These are phyloP conservation scores for Platanthera zijinensis DNA, from an alignment of 106 monocot species.

Conservation along the genomic window DNA sequence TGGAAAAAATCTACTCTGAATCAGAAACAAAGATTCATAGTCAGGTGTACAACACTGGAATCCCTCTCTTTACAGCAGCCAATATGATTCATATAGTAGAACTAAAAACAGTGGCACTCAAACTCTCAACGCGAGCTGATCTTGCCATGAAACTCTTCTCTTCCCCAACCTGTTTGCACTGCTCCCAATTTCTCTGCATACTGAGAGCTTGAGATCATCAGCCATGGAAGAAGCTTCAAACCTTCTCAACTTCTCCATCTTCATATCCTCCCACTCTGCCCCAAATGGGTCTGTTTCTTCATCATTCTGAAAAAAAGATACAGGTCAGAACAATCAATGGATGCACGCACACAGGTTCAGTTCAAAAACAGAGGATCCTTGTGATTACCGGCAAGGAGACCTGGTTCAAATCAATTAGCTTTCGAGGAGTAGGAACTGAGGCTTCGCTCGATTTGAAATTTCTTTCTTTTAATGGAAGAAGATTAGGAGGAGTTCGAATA, in stretches of 20 bases:
- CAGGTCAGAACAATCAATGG: constrained; percentile 6
- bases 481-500: constrained; percentile 3
- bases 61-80: too few relatives aligned
- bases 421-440: constrained; percentile 17
- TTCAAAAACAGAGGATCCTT: background rate
- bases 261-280: constrained; percentile 20
- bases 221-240: constrained; percentile 2
- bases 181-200: constrained; percentile 38
- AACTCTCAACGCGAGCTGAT: constrained; percentile 66
- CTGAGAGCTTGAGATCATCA: constrained; percentile 26
- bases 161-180: constrained; percentile 33
- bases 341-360: background rate
- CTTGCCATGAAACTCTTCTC: constrained; percentile 82
- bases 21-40: background rate
- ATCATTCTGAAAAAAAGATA: constrained; percentile 23
- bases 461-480: constrained; percentile 7
- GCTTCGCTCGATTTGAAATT: constrained; percentile 22
- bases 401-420: constrained; percentile 57
- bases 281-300: constrained; percentile 36
- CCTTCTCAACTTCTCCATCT: constrained; percentile 17
- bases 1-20: background rate
- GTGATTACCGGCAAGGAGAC: constrained; percentile 35
- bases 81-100: background rate
- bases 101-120: background rate
- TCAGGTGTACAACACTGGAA: too few relatives aligned